phyloP scores from a whole-genome alignment of 2,329 filamentous ascomycete genomes.

The Parascedosporium putredinis region DNA sequence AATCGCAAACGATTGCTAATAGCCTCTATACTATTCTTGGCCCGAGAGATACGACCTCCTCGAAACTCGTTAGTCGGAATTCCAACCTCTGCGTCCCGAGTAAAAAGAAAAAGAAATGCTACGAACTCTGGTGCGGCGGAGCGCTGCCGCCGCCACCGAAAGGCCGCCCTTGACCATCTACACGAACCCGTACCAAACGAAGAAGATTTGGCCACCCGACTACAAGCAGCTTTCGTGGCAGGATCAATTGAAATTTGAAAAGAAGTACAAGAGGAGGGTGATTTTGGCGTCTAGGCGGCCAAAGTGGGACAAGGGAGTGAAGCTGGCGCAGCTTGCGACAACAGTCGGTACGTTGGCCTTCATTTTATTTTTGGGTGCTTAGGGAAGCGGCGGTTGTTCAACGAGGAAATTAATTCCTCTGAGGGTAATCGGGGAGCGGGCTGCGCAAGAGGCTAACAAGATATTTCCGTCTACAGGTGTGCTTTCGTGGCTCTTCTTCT shows the following conservation, averaged over 20 bases:
- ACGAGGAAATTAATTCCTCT: too few relatives aligned
- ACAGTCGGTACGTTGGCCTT: slow-evolving; percentile 38
- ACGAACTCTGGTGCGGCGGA: slow-evolving; percentile 21
- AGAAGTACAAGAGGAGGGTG: slow-evolving; percentile 63
- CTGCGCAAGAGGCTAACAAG: not conserved
- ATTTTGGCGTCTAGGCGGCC: slow-evolving; percentile 52
- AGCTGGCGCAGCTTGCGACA: slow-evolving; percentile 51
- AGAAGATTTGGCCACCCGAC: slow-evolving; percentile 70
- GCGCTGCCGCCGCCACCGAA: slow-evolving; percentile 8
- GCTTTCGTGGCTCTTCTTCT: slow-evolving; percentile 28
- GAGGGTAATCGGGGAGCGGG: too few relatives aligned
- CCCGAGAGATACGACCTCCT: too few relatives aligned
- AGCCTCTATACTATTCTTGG: too few relatives aligned
- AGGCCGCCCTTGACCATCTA: slow-evolving; percentile 27
- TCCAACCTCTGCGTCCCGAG: too few relatives aligned
- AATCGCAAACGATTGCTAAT: too few relatives aligned
- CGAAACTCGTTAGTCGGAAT: not conserved
- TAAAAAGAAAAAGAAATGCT: too few relatives aligned
- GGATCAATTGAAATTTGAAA: slow-evolving; percentile 69
- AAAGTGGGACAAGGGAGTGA: slow-evolving; percentile 53
- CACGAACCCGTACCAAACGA: slow-evolving; percentile 51
- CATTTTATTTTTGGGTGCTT: not conserved
- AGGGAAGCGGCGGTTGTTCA: too few relatives aligned
- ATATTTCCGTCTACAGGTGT: slow-evolving; percentile 19
- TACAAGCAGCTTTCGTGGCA: slow-evolving; percentile 58